A percentile compares a stretch with the other conserved stretches of the same genome.
Conservation (phyloP, 306 rosid species). For the Fragaria vesca region DNA sequence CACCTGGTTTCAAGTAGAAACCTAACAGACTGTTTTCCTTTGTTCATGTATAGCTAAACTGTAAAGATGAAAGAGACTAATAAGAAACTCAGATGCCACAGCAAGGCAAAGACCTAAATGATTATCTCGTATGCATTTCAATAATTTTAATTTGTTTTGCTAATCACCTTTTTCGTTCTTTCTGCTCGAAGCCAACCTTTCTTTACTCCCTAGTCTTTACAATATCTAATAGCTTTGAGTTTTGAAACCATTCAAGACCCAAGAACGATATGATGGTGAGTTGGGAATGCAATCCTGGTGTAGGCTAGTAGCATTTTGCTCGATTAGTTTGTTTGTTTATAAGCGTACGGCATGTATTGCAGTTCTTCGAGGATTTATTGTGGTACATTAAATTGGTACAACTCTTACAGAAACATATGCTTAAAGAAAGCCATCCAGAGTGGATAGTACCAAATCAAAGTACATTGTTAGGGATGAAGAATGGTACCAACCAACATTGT, state of each 20-base stretch:
- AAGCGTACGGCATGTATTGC: not conserved
- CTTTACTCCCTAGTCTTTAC: not conserved
- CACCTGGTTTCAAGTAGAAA: not conserved
- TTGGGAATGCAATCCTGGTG: too few relatives aligned
- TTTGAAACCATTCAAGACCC: too few relatives aligned
- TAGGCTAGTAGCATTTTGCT: not conserved
- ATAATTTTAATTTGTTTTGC: too few relatives aligned
- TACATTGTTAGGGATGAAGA: not conserved
- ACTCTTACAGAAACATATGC: not conserved
- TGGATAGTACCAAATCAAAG: conserved; percentile 12
- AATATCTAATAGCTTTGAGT: too few relatives aligned
- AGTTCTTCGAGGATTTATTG: not conserved
- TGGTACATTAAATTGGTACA: not conserved
- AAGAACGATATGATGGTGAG: not conserved
- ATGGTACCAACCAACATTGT: not conserved
- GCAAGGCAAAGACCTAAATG: not conserved
- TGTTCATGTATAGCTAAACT: too few relatives aligned
- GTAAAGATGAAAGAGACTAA: too few relatives aligned
- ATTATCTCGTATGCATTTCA: not conserved
- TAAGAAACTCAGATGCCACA: not conserved
- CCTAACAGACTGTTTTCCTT: not conserved
- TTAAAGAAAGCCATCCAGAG: not conserved
- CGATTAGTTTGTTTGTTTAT: too few relatives aligned
- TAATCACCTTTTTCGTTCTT: too few relatives aligned
- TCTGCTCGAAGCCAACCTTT: not conserved